Base-by-base conservation (phyloP, 1,284 basidiomycete species). In the Mycosarcoma mackinlayi region DNA sequence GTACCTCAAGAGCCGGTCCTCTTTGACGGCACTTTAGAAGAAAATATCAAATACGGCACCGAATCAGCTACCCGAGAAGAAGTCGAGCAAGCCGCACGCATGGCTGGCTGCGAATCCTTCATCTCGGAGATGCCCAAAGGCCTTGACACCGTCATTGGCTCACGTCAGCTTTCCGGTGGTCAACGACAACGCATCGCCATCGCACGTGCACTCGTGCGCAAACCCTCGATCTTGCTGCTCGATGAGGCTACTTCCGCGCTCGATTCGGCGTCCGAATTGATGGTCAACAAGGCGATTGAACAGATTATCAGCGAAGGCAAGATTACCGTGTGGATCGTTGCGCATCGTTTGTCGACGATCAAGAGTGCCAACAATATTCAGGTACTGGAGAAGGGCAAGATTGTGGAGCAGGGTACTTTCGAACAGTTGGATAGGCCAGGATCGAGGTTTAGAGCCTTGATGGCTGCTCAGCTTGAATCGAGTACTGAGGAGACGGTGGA, bases 51-150 rank as follows among this genome's bases (percentile, higher is more conserved):
- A 0, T 98, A 93, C 80, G 94, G 95, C 3, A 65, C 68, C 13
- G 60, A 89, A 33, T 85, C 87, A 4, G 92, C 89, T 0, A 91
- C 92, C 0, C 86, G 90, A 25, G 88, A 89, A 64, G 88, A 96
- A 58, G 92, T 98, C 33, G 92, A 94, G 82, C 86, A 89, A 21
- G 95, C 94, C 0, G 94, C 94, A 0, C 86, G 89, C 11, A 87
- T 91, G 66, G 94, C 95, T 4, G 96, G 98, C 78, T 98, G 95
- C 83, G 64, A 74, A 27, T 93, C 95, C 76, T 98, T 97, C 79
- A 90, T 98, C 38, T 91, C 92, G 88, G 89, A 89, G 3, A 88
- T 98, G 86, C 93, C 94, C 11, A 86, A 92, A 55, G 92, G 90
- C 0, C 90, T 91, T 63, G 89, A 92, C 67, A 92, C 91, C 1